Evolutionary conservation across 192 early-diverging fungal genomes (phyloP).

Genomic region (Mortierella alpina): DNA sequence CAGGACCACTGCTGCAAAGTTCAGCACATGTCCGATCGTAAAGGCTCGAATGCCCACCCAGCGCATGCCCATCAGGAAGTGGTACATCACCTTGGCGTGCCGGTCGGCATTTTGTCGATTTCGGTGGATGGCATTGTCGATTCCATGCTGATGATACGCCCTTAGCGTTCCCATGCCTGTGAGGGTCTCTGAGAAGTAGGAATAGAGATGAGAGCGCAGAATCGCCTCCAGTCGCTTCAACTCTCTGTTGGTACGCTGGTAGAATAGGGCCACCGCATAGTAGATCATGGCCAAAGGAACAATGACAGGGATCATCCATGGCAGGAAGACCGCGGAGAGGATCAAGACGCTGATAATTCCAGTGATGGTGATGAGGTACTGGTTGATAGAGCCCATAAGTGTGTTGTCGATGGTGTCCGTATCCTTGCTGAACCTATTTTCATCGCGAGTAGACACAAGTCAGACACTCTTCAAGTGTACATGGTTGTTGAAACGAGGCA

Average conservation of each 20-base stretch:
- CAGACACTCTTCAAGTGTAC: not conserved
- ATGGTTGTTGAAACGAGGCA: not conserved
- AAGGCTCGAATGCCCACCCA: conserved; percentile 27
- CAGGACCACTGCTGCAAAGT: conserved; percentile 36
- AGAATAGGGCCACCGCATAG: conserved; percentile 63
- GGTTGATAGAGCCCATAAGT: conserved; percentile 62
- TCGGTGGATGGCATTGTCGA: conserved; percentile 28
- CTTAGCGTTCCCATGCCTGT: conserved; percentile 70
- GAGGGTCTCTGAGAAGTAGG: conserved; percentile 70
- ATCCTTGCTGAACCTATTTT: conserved; percentile 80
- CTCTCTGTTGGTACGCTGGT: conserved; percentile 70
- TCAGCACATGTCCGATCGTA: conserved; percentile 16
- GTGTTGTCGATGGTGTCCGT: conserved; percentile 79
- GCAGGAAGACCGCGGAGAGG: conserved; percentile 57
- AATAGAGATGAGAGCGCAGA: conserved; percentile 68
- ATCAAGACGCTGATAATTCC: conserved; percentile 66
- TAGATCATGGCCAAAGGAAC: conserved; percentile 63
- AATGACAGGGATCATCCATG: conserved; percentile 60
- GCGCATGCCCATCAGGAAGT: not conserved
- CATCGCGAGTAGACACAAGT: not conserved
- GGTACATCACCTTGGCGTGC: conserved; percentile 17
- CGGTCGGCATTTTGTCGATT: conserved; percentile 35
- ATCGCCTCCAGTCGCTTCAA: conserved; percentile 73
- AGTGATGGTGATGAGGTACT: conserved; percentile 62
- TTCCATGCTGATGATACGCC: conserved; percentile 68